These are phyloP conservation scores for Neurospora sp. DNA, from an alignment of 495 filamentous ascomycete genomes.

Conservation along the genomic window DNA sequence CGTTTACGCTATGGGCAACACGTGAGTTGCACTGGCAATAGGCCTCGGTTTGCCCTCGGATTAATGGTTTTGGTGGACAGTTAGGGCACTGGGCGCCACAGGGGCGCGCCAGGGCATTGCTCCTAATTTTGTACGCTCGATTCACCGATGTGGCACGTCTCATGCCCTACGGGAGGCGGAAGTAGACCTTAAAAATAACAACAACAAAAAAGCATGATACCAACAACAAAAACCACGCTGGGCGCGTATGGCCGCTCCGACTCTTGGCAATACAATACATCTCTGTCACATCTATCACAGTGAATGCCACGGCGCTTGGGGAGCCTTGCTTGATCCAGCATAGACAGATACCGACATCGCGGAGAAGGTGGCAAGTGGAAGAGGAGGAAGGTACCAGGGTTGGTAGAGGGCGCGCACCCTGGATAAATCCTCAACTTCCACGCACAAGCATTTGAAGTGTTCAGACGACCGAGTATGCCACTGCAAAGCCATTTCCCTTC, in stretches of 20 bases:
- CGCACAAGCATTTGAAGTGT: background rate
- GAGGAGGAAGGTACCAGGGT: background rate
- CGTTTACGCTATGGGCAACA: too few species aligned
- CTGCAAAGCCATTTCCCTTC: background rate
- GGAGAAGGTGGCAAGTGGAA: background rate
- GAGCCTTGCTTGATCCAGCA: background rate
- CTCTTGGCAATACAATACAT: background rate
- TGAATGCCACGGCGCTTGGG: background rate
- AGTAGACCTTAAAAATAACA: too few species aligned
- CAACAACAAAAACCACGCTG: too few species aligned
- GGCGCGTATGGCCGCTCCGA: background rate
- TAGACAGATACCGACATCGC: background rate
- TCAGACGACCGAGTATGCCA: background rate
- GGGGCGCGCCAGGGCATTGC: too few species aligned
- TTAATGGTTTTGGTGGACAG: too few species aligned
- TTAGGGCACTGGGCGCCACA: too few species aligned
- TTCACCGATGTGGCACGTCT: too few species aligned
- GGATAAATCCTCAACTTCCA: background rate
- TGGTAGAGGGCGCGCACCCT: background rate
- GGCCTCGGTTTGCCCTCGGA: too few species aligned
- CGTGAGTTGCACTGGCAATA: too few species aligned
- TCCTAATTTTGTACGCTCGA: too few species aligned
- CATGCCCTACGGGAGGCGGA: too few species aligned
- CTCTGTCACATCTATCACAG: background rate
- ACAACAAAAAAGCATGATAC: too few species aligned